phyloP scores from a whole-genome alignment of 1,139 yeast genomes.

The Suhomyces maxii region DNA sequence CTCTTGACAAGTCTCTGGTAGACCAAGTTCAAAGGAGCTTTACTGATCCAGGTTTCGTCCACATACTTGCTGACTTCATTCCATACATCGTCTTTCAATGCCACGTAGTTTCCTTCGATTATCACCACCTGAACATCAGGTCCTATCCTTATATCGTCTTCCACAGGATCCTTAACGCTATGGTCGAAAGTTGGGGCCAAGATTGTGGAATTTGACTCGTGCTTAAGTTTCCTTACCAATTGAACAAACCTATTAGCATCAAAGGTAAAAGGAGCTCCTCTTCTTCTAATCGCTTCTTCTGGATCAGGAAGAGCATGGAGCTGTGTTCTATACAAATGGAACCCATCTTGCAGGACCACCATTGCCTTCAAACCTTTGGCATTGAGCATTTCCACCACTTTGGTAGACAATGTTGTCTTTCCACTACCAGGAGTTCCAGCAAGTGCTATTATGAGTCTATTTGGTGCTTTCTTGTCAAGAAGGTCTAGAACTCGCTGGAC shows the following conservation, averaged over 20 bases:
- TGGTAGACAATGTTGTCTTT: conserved; percentile 21
- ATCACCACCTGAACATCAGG: conserved; percentile 51
- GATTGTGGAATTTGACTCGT: conserved; percentile 20
- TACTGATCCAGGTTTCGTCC: conserved; percentile 47
- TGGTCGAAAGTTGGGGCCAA: conserved; percentile 80
- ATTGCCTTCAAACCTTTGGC: conserved; percentile 15
- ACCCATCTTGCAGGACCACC: conserved; percentile 71
- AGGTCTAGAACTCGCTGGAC: conserved; percentile 6
- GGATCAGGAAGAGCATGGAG: conserved; percentile 55
- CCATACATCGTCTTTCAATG: conserved; percentile 55
- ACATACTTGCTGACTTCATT: conserved; percentile 34
- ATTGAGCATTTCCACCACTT: conserved; percentile 18
- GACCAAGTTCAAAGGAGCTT: conserved; percentile 47
- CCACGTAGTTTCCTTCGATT: conserved; percentile 66
- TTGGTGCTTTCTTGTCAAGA: neutral
- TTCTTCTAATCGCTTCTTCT: conserved; percentile 54
- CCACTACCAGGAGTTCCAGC: conserved; percentile 31
- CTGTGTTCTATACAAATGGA: conserved; percentile 63
- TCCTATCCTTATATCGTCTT: conserved; percentile 45
- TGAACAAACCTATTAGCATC: conserved; percentile 49
- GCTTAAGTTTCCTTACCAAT: conserved; percentile 22
- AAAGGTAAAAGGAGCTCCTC: conserved; percentile 89
- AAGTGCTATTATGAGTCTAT: conserved; percentile 9
- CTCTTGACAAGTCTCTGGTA: conserved; percentile 44
- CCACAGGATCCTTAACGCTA: conserved; percentile 62